Evolutionary conservation across 129 eudicot genomes (phyloP), one percentile per base, ranked within the genome.

Genomic region (Helianthus tuberosus): DNA sequence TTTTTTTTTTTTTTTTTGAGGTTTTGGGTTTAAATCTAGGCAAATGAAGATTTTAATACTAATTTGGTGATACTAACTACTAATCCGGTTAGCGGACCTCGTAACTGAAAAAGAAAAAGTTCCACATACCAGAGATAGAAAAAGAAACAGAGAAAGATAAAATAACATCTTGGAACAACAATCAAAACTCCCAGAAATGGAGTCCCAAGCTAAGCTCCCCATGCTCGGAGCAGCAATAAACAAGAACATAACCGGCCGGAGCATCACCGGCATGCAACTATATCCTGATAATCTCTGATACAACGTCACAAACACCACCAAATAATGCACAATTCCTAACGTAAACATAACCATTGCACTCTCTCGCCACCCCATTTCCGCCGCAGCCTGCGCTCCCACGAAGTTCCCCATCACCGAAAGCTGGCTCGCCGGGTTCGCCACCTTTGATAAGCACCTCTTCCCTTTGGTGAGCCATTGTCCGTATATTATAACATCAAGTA

Each of bases 171-270:
- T 88, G 4, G 90, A 80, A 0, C 85, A 68, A 75, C 27, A 54
- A 66, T 84, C 90, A 69, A 88, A 88, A 5, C 23, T 83, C 52
- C 88, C 94, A 1, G 67, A 60, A 5, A 88, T 83, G 1, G 94
- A 83, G 39, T 66, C 81, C 94, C 94, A 88, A 3, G 94, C 94
- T n/a, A 88, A 83, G 66, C 92, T 82, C 43, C 67, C 92, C 89
- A 87, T 87, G 32, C 89, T 87, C 7, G 92, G 92, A 58, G 90
- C 86, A 5, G 85, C 94, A 2, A 88, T 58, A 52, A 88, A 85
- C 86, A 85, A 65, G 39, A 85, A 85, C 84, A 85, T 83, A 38
- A 88, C 90, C 5, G 90, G 94, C 79, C 88, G 71, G 8, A 88
- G 81, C 73, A 47, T 72, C 48, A n/a, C 73, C 44, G 90, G 89